Base-by-base conservation (phyloP, 805 yeast species). In the Metschnikowia proteae region DNA sequence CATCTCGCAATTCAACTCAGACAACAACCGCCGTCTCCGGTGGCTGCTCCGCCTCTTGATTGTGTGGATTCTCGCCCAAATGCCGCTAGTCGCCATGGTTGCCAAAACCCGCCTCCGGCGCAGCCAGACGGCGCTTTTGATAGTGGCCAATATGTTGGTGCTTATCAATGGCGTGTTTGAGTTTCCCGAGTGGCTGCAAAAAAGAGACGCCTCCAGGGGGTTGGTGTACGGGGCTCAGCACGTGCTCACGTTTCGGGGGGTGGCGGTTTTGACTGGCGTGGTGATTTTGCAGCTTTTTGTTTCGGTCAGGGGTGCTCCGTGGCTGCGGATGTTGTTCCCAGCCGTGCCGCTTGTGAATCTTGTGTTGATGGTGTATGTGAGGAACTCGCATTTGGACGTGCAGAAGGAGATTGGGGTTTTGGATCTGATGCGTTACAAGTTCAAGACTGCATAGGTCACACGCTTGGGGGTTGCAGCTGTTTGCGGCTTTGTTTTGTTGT, bases 361-460 rank as follows among this genome's bases (percentile, higher is more conserved):
- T 32, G 49, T 39, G 13, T 50, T 50, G 22, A 49, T 57, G 38
- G 45, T 52, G 8, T 38, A 57, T 29, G 43, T 58, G 30, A 33
- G 57, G 29, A 45, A 53, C 34, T 57, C 61, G 57, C 54, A 52
- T 38, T 23, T 28, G 2, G 49, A 46, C 22, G 42, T 50, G n/a
- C 31, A 46, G 13, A 32, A 30, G 3, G 58, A 58, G 3, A 52
- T 62, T 11, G 37, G 38, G 7, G 51, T 42, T 7, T 54, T 62
- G 34, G 49, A 50, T 38, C 49, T 45, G 9, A 44, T 60, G 35
- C 51, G 51, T 45, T 62, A 62, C 43, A 61, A 62, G 50, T 62
- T 46, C 52, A 62, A 62, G 46, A 54, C 49, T 29, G 64, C 57
- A 3, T 61, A 41, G 41, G 5, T 6, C 32, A 10, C 17, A 17